These are phyloP conservation scores for Cladosporium sp. DNA, from an alignment of 2,329 filamentous ascomycete species.

Conservation along the genomic window DNA sequence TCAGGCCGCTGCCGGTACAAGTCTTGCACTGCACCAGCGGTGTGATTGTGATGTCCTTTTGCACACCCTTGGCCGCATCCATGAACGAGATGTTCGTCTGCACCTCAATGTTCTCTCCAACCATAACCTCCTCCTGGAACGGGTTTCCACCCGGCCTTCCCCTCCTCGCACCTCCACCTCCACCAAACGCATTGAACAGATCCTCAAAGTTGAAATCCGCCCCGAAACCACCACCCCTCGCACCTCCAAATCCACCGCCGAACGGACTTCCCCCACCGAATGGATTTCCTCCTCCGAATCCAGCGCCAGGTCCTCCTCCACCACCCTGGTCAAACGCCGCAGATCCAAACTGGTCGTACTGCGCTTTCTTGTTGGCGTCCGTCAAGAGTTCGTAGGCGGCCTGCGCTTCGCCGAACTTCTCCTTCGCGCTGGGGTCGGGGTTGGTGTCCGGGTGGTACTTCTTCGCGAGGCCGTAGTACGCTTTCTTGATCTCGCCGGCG, in stretches of 20 bases:
- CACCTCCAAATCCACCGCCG: constrained; percentile 47
- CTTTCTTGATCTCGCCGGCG: constrained; percentile 90
- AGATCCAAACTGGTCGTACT: constrained; percentile 87
- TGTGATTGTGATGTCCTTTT: constrained; percentile 83
- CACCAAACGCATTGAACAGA: constrained; percentile 84
- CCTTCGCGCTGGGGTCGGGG: constrained; percentile 90
- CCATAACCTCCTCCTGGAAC: constrained; percentile 77
- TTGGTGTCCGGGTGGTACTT: constrained; percentile 98
- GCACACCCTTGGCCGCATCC: constrained; percentile 90
- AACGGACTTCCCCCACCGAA: constrained; percentile 63
- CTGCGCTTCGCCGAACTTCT: constrained; percentile 91
- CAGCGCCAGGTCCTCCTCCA: constrained; percentile 61
- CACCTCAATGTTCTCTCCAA: constrained; percentile 96
- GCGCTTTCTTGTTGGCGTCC: constrained; percentile 88
- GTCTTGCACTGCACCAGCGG: constrained; percentile 80
- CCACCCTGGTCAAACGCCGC: constrained; percentile 68
- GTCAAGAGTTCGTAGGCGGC: constrained; percentile 91
- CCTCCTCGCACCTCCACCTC: constrained; percentile 53
- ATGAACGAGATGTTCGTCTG: constrained; percentile 92
- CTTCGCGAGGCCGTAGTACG: constrained; percentile 96
- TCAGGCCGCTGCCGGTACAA: constrained; percentile 81
- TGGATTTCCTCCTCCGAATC: constrained; percentile 64
- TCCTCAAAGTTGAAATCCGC: constrained; percentile 95
- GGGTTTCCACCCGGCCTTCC: constrained; percentile 60
- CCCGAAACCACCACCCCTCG: constrained; percentile 62